Conservation (phyloP, 1,284 basidiomycete genomes). For the Cutaneotrichosporon sp. region DNA sequence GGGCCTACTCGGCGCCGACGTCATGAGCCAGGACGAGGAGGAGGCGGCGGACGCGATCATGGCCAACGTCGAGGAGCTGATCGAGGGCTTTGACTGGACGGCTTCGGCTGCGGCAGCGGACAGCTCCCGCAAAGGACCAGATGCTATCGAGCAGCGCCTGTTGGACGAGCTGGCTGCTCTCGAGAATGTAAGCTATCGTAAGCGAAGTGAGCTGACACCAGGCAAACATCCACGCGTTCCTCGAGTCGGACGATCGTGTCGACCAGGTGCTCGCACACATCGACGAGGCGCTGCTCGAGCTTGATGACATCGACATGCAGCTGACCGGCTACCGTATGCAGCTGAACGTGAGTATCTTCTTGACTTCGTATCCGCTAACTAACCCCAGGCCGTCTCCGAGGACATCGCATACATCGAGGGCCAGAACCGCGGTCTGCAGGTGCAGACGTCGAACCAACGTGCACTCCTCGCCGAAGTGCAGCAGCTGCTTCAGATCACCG, state of each 20-base stretch:
- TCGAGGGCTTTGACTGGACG: constrained; percentile 97
- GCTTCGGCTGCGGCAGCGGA: constrained; percentile 39
- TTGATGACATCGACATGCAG: constrained; percentile 82
- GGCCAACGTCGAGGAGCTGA: constrained; percentile 93
- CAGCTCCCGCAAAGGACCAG: constrained; percentile 62
- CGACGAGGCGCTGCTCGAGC: constrained; percentile 79
- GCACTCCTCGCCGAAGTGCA: constrained; percentile 77
- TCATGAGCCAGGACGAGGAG: constrained; percentile 56
- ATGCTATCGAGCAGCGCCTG: constrained; percentile 82
- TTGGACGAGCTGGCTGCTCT: constrained; percentile 84
- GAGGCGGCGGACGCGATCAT: constrained; percentile 77
- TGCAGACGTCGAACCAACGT: constrained; percentile 94
- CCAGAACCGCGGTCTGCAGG: constrained; percentile 94
- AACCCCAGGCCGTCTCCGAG: constrained; percentile 76
- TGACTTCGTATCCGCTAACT: constrained; percentile 12
- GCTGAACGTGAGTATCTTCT: constrained; percentile 67
- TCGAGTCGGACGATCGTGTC: constrained; percentile 88
- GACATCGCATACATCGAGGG: constrained; percentile 96
- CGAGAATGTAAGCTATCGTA: constrained; percentile 67
- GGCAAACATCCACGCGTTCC: constrained; percentile 96
- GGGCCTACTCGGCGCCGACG: constrained; percentile 39
- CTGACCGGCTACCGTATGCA: constrained; percentile 92
- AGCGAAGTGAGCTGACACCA: constrained; percentile 42
- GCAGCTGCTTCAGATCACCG: constrained; percentile 86
- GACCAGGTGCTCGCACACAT: constrained; percentile 82